Conservation (phyloP, 2,329 filamentous ascomycete species). For the Bipolaris zeicola region DNA sequence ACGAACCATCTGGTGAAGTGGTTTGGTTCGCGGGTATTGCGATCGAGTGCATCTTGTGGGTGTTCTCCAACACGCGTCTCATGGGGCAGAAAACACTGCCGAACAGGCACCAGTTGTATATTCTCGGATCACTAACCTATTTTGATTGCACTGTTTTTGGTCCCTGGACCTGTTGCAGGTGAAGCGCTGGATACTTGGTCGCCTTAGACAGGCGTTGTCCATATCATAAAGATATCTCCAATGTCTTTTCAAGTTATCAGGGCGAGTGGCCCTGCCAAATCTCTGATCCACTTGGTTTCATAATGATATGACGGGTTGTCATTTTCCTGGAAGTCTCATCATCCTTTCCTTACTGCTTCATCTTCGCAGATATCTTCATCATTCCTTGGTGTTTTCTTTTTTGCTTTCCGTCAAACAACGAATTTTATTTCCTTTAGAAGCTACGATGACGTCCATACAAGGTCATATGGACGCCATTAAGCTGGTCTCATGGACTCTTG, state of each 20-base stretch:
- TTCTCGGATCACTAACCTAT: conserved; percentile 14
- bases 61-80: conserved; percentile 7
- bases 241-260: not conserved
- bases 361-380: conserved; percentile 13
- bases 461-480: conserved; percentile 31
- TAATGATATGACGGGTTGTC: conserved; percentile 7
- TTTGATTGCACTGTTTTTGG: conserved; percentile 13
- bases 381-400: not conserved
- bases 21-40: conserved; percentile 7
- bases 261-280: not conserved
- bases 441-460: conserved; percentile 10
- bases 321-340: not conserved
- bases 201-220: not conserved
- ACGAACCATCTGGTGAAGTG: conserved; percentile 11
- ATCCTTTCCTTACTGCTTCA: conserved; percentile 19
- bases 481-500: conserved; percentile 34
- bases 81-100: conserved; percentile 11
- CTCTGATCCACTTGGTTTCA: conserved; percentile 13
- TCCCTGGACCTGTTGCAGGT: not conserved
- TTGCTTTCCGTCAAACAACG: conserved; percentile 4
- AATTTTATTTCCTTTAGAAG: conserved; percentile 16
- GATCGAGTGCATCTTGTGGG: conserved; percentile 5
- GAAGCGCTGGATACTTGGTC: conserved; percentile 4
- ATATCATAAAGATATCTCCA: conserved; percentile 5
- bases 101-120: conserved; percentile 14